phyloP scores from a whole-genome alignment of 2,329 filamentous ascomycete species.

The Daldinia sp. region DNA sequence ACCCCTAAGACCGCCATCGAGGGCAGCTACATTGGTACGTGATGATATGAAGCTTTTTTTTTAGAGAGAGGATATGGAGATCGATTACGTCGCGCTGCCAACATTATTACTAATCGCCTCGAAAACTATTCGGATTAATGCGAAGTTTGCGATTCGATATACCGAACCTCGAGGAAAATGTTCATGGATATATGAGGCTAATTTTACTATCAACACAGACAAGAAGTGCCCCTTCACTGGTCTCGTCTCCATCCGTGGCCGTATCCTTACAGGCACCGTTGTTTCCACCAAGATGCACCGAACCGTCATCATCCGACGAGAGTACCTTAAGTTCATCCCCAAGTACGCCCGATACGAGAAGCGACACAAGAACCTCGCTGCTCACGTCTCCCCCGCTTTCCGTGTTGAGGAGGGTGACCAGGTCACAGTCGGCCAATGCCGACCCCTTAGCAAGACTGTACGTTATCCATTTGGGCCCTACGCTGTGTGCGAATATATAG shows the following conservation, averaged over 20 bases:
- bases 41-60: slow-evolving; percentile 36
- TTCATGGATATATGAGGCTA: slow-evolving; percentile 12
- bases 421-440: slow-evolving; percentile 99
- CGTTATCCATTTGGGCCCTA: slow-evolving; percentile 52
- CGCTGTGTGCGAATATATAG: background rate
- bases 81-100: background rate
- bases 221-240: slow-evolving; percentile 99
- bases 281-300: slow-evolving; percentile 99
- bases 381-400: slow-evolving; percentile 99
- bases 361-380: slow-evolving; percentile 99
- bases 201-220: slow-evolving; percentile 65
- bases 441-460: slow-evolving; percentile 99
- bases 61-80: background rate
- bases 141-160: background rate
- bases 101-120: background rate
- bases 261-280: slow-evolving; percentile 99
- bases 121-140: background rate
- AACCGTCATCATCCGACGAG: slow-evolving; percentile 98
- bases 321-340: slow-evolving; percentile 99
- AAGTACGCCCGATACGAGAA: slow-evolving; percentile 99
- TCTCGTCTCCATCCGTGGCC: slow-evolving; percentile 98
- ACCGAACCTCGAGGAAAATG: background rate
- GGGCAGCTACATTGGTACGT: slow-evolving; percentile 98
- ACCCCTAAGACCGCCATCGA: slow-evolving; percentile 99
- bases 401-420: slow-evolving; percentile 99